Base-by-base conservation (phyloP, 2,329 filamentous ascomycete genomes). In the Fusarium algeriense region DNA sequence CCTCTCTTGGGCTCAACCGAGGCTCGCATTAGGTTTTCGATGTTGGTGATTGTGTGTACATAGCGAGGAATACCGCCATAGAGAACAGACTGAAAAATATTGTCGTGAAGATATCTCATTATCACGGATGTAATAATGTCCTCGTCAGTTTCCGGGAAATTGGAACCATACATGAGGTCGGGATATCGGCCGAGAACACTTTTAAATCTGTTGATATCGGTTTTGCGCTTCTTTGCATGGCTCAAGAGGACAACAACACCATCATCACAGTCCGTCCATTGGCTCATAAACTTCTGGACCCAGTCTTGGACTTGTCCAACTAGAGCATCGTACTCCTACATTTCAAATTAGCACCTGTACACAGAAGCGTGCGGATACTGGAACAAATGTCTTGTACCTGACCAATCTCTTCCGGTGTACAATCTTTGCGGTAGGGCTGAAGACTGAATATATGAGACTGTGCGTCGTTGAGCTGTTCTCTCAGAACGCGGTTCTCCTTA, bases 391-490 rank as follows among this genome's bases (percentile, higher is more conserved):
- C 76, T 23, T 23, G 64, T 76, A 83, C 82, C 44, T 76, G 76
- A 23, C 75, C 77, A 37, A 81, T 78, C 49, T 83, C 81, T 32
- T 80, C 75, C 1, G 75, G 73, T 0, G 80, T 83, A 12, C 83
- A 62, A 20, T 82, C 80, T 44, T 80, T 79, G 19, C 77, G 78
- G 59, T 83, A 83, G 10, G 82, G 81, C 57, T 83, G 81, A 7
- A 83, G 77, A 17, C 78, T 81, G 59, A 83, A 82, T 50, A 83
- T 83, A 57, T 83, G 82, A 10, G 80, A 80, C 46, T 81, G 78
- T 2, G 78, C 77, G 38, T 82, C 80, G 34, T 77, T 76, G 10
- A 82, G 73, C 35, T 78, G 77, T 28, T 78, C 76, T 55, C 75
- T 75, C 11, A 82, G 59, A 0, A 61, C 56, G 8, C 55, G 59